Percentiles rank a stretch among this genome's conserved stretches.
Conservation (phyloP, 257 asterid genomes). For the Linaria vulgaris region DNA sequence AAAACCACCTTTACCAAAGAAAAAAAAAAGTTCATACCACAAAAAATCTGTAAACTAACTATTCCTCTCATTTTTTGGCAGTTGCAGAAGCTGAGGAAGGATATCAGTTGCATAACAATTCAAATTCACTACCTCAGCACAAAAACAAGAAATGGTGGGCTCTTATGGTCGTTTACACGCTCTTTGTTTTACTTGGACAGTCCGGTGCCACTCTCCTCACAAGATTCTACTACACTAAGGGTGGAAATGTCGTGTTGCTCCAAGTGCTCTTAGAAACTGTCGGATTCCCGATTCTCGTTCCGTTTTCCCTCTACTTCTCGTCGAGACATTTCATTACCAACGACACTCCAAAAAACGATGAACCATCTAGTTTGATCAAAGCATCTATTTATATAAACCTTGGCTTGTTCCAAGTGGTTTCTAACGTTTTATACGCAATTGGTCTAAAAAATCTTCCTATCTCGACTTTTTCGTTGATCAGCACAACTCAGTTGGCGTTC, state of each 20-base stretch:
- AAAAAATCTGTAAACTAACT: not conserved
- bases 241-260: conserved; percentile 51
- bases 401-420: conserved; percentile 39
- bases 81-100: conserved; percentile 27
- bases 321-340: not conserved
- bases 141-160: conserved; percentile 41
- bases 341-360: not conserved
- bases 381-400: conserved; percentile 30
- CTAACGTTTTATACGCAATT: conserved; percentile 37
- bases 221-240: conserved; percentile 48
- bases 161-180: conserved; percentile 30
- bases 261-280: conserved; percentile 44
- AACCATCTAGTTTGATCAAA: conserved; percentile 22
- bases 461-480: conserved; percentile 51
- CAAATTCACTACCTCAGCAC: not conserved
- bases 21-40: not conserved
- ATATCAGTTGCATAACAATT: not conserved
- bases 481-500: conserved; percentile 54
- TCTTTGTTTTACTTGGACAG: conserved; percentile 45
- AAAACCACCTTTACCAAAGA: not conserved
- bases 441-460: conserved; percentile 53
- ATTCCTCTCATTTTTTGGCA: not conserved
- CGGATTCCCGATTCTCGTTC: conserved; percentile 60
- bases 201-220: conserved; percentile 45
- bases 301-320: conserved; percentile 33